A percentile compares a stretch with the other conserved stretches of the same genome.
Conservation (phyloP, 108 stramenopile genomes). For the Nitzschia sp. region DNA sequence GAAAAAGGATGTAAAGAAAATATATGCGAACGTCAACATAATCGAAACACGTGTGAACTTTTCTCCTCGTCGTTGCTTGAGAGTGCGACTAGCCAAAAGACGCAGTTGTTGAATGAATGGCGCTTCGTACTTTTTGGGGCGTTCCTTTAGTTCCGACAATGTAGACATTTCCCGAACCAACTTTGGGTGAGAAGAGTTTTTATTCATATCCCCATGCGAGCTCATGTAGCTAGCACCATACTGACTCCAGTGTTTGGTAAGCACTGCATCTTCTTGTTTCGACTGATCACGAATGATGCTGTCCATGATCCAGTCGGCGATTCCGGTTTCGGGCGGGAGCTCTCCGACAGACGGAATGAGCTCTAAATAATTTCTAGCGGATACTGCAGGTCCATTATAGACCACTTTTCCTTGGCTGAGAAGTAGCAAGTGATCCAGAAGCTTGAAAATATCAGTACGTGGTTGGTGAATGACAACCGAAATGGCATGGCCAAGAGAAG, state of each 20-base stretch:
- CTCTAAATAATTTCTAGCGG: conserved; percentile 58
- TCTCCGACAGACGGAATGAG: conserved; percentile 34
- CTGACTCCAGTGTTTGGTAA: conserved; percentile 6
- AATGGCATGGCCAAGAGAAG: conserved; percentile 70
- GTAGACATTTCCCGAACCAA: conserved; percentile 32
- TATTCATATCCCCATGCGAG: background rate
- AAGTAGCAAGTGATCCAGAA: conserved; percentile 79
- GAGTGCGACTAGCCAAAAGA: conserved; percentile 50
- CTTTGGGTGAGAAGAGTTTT: background rate
- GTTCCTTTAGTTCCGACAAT: conserved; percentile 42
- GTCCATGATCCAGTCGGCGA: conserved; percentile 89
- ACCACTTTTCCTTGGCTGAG: conserved; percentile 68
- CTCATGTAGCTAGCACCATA: background rate
- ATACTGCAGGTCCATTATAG: conserved; percentile 51
- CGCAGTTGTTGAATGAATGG: conserved; percentile 50
- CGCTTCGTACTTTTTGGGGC: conserved; percentile 51
- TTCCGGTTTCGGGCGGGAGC: conserved; percentile 71
- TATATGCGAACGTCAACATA: conserved; percentile 49
- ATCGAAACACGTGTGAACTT: conserved; percentile 51
- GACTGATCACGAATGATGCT: conserved; percentile 39
- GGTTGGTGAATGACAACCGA: conserved; percentile 92
- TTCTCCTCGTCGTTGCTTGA: conserved; percentile 73
- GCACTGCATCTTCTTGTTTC: background rate
- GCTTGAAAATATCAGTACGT: conserved; percentile 75
- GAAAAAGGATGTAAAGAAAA: conserved; percentile 55